Conservation (phyloP, 345 rosid genomes). For the Eucalyptus marginata region DNA sequence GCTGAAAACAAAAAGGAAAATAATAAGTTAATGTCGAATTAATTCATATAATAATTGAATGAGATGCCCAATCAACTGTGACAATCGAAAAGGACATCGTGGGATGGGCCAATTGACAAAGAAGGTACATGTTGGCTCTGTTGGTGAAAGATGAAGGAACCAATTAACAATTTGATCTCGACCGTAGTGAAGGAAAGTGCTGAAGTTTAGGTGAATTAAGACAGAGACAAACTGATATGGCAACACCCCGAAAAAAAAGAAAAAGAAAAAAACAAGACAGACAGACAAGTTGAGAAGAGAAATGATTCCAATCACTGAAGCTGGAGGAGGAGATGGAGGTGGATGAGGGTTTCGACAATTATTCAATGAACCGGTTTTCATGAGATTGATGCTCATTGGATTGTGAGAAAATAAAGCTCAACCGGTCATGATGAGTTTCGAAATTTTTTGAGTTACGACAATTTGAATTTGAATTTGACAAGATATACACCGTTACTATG, state of each 20-base stretch:
- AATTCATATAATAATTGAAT: not conserved
- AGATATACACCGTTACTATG: not conserved
- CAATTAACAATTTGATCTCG: not conserved
- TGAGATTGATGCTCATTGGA: not conserved
- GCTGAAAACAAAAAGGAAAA: not conserved
- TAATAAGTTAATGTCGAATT: not conserved
- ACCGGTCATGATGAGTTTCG: not conserved
- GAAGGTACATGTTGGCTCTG: not conserved
- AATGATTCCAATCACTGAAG: not conserved
- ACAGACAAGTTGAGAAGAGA: not conserved
- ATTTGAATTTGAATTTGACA: not conserved
- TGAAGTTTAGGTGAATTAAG: not conserved
- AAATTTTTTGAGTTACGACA: not conserved
- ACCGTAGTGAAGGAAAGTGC: not conserved
- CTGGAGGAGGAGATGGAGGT: not conserved
- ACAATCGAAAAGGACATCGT: conserved; percentile 6
- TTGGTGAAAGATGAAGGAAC: not conserved
- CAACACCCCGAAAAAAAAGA: not conserved
- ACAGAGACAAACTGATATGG: not conserved
- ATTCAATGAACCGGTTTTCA: not conserved
- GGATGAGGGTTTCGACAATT: not conserved
- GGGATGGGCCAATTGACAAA: conserved; percentile 7
- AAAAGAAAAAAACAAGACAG: too few species aligned
- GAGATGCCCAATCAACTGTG: conserved; percentile 12
- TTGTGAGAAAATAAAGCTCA: not conserved